Conservation (phyloP, 78 protist species). For the Goniomonas avonlea region DNA sequence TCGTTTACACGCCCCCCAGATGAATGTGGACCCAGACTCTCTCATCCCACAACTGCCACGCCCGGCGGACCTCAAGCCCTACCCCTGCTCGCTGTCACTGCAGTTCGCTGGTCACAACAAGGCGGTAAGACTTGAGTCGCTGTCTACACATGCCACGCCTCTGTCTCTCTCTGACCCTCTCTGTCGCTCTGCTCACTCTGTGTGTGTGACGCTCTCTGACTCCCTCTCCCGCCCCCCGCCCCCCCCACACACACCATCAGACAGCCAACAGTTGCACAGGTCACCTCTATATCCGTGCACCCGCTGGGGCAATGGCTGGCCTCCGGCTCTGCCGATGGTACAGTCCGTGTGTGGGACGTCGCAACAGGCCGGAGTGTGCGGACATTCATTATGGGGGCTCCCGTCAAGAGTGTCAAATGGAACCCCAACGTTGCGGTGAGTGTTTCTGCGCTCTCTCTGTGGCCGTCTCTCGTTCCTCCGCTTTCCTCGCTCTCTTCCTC, state of each 20-base stretch:
- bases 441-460: constrained; percentile 59
- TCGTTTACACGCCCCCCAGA: no score
- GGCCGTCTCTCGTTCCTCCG: no score
- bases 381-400: constrained; percentile 22
- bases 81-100: constrained; percentile 62
- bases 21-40: constrained; percentile 39
- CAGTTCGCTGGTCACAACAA: constrained; percentile 52
- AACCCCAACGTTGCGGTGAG: constrained; percentile 58
- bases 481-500: no score
- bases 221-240: neutral
- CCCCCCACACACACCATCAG: neutral
- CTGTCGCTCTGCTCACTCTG: no score
- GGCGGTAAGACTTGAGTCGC: neutral
- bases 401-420: constrained; percentile 60
- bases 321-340: constrained; percentile 68
- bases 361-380: constrained; percentile 67
- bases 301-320: constrained; percentile 85
- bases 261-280: no score
- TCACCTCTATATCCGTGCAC: constrained; percentile 55
- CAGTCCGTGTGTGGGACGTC: constrained; percentile 79
- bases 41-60: constrained; percentile 83
- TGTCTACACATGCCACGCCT: neutral
- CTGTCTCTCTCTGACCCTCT: neutral
- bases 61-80: constrained; percentile 86
- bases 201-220: no score